A percentile compares a stretch with the other conserved stretches of the same genome.
These are phyloP conservation scores for Podospora comata DNA, from an alignment of 495 filamentous ascomycete species.

Conservation along the genomic window DNA sequence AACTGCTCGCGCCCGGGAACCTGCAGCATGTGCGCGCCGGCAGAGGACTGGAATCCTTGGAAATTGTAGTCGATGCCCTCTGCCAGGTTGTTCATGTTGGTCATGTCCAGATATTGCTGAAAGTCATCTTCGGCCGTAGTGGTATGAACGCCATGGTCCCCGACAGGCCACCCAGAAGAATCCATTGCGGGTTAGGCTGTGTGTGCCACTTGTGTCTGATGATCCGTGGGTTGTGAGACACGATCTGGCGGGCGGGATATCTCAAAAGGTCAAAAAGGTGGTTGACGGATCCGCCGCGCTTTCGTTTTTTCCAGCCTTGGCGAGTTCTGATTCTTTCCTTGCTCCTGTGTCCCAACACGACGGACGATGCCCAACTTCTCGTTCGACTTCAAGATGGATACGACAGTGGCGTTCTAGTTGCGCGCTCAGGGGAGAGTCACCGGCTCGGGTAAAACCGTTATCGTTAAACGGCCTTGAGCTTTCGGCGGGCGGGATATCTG, in stretches of 20 bases:
- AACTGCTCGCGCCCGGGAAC: constrained; percentile 40
- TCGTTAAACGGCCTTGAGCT: neutral
- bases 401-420: neutral
- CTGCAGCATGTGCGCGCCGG: constrained; percentile 37
- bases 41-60: constrained; percentile 42
- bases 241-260: constrained; percentile 1
- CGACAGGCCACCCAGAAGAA: constrained; percentile 46
- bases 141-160: constrained; percentile 45
- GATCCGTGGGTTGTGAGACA: constrained; percentile 8
- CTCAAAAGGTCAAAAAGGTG: neutral
- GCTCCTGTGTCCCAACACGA: neutral
- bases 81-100: constrained; percentile 43
- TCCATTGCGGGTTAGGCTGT: constrained; percentile 40
- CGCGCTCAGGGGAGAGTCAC: neutral
- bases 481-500: neutral
- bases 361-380: neutral
- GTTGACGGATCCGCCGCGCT: neutral
- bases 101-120: constrained; percentile 55
- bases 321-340: neutral
- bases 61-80: constrained; percentile 51
- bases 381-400: neutral
- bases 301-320: neutral
- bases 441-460: neutral
- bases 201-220: constrained; percentile 7
- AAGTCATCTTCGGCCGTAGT: constrained; percentile 50